phyloP scores from a whole-genome alignment of 768 basidiomycete species.

The Tephrocybe sp. region DNA sequence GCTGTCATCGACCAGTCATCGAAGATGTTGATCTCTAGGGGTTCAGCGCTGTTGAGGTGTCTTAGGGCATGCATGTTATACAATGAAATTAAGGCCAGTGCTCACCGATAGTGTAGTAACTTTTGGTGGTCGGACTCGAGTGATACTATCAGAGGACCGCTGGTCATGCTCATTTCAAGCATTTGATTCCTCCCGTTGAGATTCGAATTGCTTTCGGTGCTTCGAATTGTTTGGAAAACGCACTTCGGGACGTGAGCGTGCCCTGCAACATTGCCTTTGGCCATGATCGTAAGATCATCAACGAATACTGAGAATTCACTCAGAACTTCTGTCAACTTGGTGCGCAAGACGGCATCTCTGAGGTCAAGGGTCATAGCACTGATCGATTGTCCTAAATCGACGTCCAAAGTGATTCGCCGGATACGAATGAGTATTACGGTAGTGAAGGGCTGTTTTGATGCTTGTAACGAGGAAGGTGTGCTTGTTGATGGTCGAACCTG shows the following conservation, averaged over 20 bases:
- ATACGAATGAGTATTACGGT: slow-evolving; percentile 70
- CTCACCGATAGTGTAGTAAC: slow-evolving; percentile 72
- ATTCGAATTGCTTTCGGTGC: slow-evolving; percentile 40
- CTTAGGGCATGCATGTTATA: not conserved
- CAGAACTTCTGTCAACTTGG: slow-evolving; percentile 57
- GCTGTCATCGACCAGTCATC: slow-evolving; percentile 78
- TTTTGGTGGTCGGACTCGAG: slow-evolving; percentile 79
- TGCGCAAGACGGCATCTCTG: slow-evolving; percentile 61
- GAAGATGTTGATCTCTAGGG: slow-evolving; percentile 67
- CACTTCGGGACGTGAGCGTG: slow-evolving; percentile 65
- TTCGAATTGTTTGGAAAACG: slow-evolving; percentile 72
- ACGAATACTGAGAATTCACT: slow-evolving; percentile 70
- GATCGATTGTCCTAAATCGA: slow-evolving; percentile 88
- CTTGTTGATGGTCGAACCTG: slow-evolving; percentile 20
- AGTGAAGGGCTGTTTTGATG: slow-evolving; percentile 45
- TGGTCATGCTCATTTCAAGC: slow-evolving; percentile 75
- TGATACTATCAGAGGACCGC: slow-evolving; percentile 62
- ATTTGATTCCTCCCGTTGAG: slow-evolving; percentile 46
- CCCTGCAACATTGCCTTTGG: slow-evolving; percentile 74
- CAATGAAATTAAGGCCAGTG: too few relatives aligned
- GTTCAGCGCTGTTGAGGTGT: slow-evolving; percentile 61
- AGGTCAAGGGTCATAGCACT: slow-evolving; percentile 68
- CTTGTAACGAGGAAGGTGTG: slow-evolving; percentile 17
- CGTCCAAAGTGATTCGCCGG: slow-evolving; percentile 68
- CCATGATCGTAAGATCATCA: slow-evolving; percentile 62